Base-by-base conservation (phyloP, 2,329 filamentous ascomycete species). In the Rutstroemia sp. region DNA sequence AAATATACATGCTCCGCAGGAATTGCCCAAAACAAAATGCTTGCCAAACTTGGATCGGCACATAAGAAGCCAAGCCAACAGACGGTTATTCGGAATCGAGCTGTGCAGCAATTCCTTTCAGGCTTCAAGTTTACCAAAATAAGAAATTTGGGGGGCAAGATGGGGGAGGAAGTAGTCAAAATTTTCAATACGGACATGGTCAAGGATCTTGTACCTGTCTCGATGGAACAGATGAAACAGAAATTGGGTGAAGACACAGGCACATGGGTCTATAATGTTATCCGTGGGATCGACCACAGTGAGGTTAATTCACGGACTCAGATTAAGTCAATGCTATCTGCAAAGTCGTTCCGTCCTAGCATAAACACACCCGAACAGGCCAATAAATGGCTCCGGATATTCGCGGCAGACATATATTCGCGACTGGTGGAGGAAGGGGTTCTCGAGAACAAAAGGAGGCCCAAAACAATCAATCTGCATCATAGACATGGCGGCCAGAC, bases 301-400 rank as follows among this genome's bases (percentile, higher is more conserved):
- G 92, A 96, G 71, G 90, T 99, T 62, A 96, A 90, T 67, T 82
- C 90, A 27, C 80, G 92, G 52, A 96, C 91, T 1, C 89, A 94
- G 67, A 96, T 96, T 75, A 96, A 97, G 71, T 94, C 88, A 16
- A 97, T 99, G 92, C 77, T 97, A 14, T 96, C 91, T 1, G 92
- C 94, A 19, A 99, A 99, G 70, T 95, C 91, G 0, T 99, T 99
- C 67, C 80, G 89, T 25, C 94, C 94, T 0, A 83, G 80, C 56
- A 92, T 97, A 68, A 88, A 84, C 63, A 86, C 79, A 2, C 74
- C 82, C 18, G 90, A 94, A 21, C 89, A 95, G 69, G 92, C 86
- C 1, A 76, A 81, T 23, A 85, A 85, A 59, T 99, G 94, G 94
- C 76, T 99, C 41, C 80, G 86, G 10, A 96, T 99, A 54, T 97